Evolutionary conservation across 1,139 yeast species (phyloP), one percentile per base, ranked within the genome.

Genomic region (Chernovozyma sophiae-reginae): DNA sequence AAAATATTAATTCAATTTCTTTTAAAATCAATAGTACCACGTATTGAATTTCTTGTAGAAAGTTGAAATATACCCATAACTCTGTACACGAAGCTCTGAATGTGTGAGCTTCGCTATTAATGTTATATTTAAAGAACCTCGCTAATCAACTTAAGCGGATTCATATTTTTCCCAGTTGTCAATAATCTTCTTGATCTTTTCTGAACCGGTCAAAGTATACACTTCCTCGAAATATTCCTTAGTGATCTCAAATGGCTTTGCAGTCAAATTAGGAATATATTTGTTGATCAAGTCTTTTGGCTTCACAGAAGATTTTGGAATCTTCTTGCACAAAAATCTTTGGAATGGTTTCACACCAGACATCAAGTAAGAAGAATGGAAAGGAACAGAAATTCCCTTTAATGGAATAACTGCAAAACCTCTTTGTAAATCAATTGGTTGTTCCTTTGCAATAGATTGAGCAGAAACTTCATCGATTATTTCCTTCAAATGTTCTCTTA

Each of bases 281-380:
- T 89, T 90, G 60, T 90, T 90, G 55, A 87, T 81, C 68, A 92
- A 77, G 61, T 87, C 87, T 46, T 92, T 85, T 44, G 96, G 96
- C 71, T 92, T 90, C 50, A 92, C 94, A 36, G 96, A 95, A 49
- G 87, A 86, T 72, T 85, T 86, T 48, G 96, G 86, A 57, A 92
- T 86, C 79, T 92, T 92, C 83, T 89, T 92, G 62, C 83, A 81
- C 71, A 92, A 77, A 81, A 92, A 94, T 70, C 92, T 85, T 75
- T 92, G 90, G 89, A 92, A 92, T 54, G 98, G 98, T 68, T 89
- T 90, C 46, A 92, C 99, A 68, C 99, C 99, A 44, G 94, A 86
- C 77, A 92, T 85, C 72, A 92, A 77, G 72, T 94, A 92, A 25
- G 96, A 84, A 31, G 97, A 89, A 69, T 94, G 98, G 97, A 92